Base-by-base conservation (phyloP, 257 asterid genomes). In the Primulina eburnea region DNA sequence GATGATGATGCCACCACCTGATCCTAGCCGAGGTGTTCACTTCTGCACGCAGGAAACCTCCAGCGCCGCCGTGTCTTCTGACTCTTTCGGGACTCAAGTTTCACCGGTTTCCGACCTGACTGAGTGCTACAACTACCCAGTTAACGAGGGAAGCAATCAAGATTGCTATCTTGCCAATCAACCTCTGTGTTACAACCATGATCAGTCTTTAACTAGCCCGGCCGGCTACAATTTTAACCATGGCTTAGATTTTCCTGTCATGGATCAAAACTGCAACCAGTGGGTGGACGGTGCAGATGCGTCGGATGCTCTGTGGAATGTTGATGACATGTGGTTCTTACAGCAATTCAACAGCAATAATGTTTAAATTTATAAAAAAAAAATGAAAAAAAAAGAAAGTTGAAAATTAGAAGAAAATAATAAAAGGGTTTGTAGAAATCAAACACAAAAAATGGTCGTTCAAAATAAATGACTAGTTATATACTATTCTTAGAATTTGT, bases 241-340 rank as follows among this genome's bases (percentile, higher is more conserved):
- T 57, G 92, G 84, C 64, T 28, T 84, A 34, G 89, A 75, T 65
- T 78, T 82, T 5, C 55, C 12, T 18, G 55, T 43, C 30, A 73
- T 70, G 75, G 90, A 77, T 43, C 87, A 79, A 26, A 77, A 76
- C 82, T 43, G 55, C 55, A 80, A 76, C 75, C 79, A 65, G 65
- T 84, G 93, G 95, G 79, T 82, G 83, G 88, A 84, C 80, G 85
- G 84, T 63, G 92, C 80, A 32, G 90, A 81, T 71, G 76, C 73
- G 17, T 67, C 83, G 24, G 92, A 81, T 76, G 72, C 29, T 68
- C 71, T 86, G 70, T 88, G 97, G 97, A 80, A 73, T 32, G 78
- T 65, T 12, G 97, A 90, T 43, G 96, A 88, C 60, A 62, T 72
- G 72, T 90, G 90, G 90, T 80, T 86, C 83, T 72, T 82, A 62